These are phyloP conservation scores for Solanum hybrid DNA, from an alignment of 305 asterid species.

Conservation along the genomic window DNA sequence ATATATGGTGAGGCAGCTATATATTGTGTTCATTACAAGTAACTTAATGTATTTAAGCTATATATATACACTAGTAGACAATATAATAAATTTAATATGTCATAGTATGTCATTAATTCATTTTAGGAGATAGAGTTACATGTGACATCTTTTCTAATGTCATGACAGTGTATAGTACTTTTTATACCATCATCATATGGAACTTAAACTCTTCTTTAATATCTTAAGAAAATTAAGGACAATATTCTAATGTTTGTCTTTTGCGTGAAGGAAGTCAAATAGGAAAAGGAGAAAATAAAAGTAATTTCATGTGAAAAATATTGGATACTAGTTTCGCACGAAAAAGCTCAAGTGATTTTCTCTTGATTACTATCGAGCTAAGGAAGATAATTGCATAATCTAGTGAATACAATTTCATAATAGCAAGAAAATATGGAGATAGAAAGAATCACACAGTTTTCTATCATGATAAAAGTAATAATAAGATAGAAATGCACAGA, in stretches of 20 bases:
- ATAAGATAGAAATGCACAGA: background rate
- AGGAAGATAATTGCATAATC: background rate
- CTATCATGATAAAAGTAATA: background rate
- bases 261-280: background rate
- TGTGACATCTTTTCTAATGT: background rate
- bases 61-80: background rate
- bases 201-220: background rate
- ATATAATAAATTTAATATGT: background rate
- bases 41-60: background rate
- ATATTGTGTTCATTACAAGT: background rate
- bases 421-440: background rate
- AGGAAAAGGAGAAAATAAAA: background rate
- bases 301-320: background rate
- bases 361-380: background rate
- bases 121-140: background rate
- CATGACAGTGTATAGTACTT: background rate
- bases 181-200: background rate
- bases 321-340: background rate
- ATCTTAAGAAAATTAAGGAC: background rate
- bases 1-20: background rate
- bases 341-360: background rate
- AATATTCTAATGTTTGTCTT: background rate
- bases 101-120: background rate
- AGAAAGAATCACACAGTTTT: background rate
- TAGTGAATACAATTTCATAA: background rate